These are phyloP conservation scores for Brassica hybrid DNA, from an alignment of 441 rosid species.

Conservation along the genomic window DNA sequence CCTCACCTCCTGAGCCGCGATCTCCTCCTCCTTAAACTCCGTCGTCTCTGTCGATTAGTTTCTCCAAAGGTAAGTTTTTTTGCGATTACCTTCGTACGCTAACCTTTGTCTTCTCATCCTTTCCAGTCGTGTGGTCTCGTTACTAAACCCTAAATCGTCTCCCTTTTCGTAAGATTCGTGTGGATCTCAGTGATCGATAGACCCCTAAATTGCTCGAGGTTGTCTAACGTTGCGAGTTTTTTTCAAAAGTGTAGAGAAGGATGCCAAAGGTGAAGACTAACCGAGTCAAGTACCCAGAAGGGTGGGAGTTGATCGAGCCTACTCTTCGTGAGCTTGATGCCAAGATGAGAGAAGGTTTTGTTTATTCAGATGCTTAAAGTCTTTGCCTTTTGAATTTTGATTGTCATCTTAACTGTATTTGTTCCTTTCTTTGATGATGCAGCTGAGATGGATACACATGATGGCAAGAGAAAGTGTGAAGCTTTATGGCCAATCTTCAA, in stretches of 20 bases:
- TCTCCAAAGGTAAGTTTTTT: slow-evolving; percentile 23
- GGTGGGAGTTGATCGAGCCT: slow-evolving; percentile 90
- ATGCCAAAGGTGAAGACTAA: slow-evolving; percentile 86
- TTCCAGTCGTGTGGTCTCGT: neutral
- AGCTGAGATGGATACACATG: slow-evolving; percentile 81
- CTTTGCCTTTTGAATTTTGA: neutral
- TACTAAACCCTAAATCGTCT: neutral
- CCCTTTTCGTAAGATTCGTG: neutral
- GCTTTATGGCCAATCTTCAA: slow-evolving; percentile 79
- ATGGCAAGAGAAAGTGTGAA: slow-evolving; percentile 82
- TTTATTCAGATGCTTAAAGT: neutral
- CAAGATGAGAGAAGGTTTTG: slow-evolving; percentile 84
- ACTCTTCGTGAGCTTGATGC: slow-evolving; percentile 71
- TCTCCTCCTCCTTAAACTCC: neutral
- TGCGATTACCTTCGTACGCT: neutral
- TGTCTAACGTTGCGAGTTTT: too few relatives aligned
- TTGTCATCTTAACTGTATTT: too few relatives aligned
- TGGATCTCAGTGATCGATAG: slow-evolving; percentile 6
- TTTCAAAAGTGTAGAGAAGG: too few relatives aligned
- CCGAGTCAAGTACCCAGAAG: slow-evolving; percentile 72
- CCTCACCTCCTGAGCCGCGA: too few relatives aligned
- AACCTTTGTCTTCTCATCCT: neutral
- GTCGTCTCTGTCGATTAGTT: neutral
- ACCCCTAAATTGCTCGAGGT: neutral
- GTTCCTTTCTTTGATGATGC: slow-evolving; percentile 10